Evolutionary conservation across 169 alveolate genomes (phyloP), one percentile per base, ranked within the genome.

Genomic region (Cardiosporidium cionae): DNA sequence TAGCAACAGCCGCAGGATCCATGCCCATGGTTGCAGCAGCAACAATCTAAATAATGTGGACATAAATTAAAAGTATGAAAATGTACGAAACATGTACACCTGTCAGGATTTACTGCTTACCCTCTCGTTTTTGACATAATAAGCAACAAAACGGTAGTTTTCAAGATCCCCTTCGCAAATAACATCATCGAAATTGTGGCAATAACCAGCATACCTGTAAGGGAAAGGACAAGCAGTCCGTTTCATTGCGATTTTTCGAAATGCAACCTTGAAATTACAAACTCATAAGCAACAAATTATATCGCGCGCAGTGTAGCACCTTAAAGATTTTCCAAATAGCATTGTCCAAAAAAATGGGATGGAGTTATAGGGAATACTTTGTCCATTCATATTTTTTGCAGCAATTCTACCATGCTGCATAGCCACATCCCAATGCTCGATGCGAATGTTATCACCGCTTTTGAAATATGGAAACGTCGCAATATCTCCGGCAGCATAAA

Each of bases 371-470:
- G 80, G 69, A 27, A 23, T 7, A 27, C 54, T n/a, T 16, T 31
- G 37, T 3, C 75, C 84, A 32, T 65, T 44, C 84, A 78, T 78
- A 53, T 78, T 78, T 1, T 35, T 34, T 0, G 80, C 84, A 0
- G 84, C 84, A 0, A 65, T 54, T 1, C 84, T 35, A 36, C 84
- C 84, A 52, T 71, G 79, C 52, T 78, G 81, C 72, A 78, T 25
- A 5, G 84, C 84, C 9, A 44, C 73, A 5, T 52, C 72, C 80
- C 74, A 78, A 44, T 78, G 84, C 84, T 78, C 84, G 31, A 78
- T 70, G 9, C 84, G 36, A 3, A 63, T 52, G 22, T 16, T 36
- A 44, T 27, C 29, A 36, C 84, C 84, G 1, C 78, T 71, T 35
- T 68, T 65, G 36, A 71, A 69, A 32, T 72, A 72, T 5, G 84